Percentiles rank a stretch among this genome's conserved stretches.
These are phyloP conservation scores for Glaciozyma antarctica DNA, from an alignment of 768 basidiomycete species.

Conservation along the genomic window DNA sequence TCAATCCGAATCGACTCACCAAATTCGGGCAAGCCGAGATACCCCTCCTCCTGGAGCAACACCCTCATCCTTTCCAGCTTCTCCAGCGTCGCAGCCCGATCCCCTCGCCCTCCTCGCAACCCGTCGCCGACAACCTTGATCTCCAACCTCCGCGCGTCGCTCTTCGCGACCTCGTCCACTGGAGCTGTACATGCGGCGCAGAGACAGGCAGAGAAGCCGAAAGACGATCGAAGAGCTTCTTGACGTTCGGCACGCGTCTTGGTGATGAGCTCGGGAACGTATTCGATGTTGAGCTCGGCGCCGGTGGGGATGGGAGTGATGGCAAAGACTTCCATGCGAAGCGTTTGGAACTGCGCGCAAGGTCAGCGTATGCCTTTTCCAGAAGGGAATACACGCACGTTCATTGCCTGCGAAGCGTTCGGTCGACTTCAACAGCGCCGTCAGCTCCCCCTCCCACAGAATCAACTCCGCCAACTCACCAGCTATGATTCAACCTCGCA, in stretches of 20 bases:
- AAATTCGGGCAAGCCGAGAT: conserved; percentile 17
- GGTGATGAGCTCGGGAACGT: conserved; percentile 19
- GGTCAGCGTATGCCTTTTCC: not conserved
- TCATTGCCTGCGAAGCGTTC: conserved; percentile 24
- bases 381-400: conserved; percentile 2
- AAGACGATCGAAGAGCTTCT: conserved; percentile 5
- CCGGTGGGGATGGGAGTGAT: conserved; percentile 4
- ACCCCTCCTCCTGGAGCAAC: conserved; percentile 18
- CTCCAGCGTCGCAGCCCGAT: conserved; percentile 13
- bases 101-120: not conserved
- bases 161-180: not conserved
- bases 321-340: conserved; percentile 31
- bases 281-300: conserved; percentile 30
- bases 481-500: conserved; percentile 25
- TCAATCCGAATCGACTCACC: conserved; percentile 6
- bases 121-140: conserved; percentile 22
- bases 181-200: conserved; percentile 12
- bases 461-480: not conserved
- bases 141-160: conserved; percentile 17
- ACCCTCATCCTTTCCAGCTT: conserved; percentile 14
- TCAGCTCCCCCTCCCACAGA: not conserved
- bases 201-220: conserved; percentile 20
- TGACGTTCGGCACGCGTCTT: conserved; percentile 10
- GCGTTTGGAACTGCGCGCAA: conserved; percentile 13
- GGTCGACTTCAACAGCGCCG: conserved; percentile 5